Base-by-base conservation (phyloP, 352 stramenopile genomes). In the Lagenidium sp. region DNA sequence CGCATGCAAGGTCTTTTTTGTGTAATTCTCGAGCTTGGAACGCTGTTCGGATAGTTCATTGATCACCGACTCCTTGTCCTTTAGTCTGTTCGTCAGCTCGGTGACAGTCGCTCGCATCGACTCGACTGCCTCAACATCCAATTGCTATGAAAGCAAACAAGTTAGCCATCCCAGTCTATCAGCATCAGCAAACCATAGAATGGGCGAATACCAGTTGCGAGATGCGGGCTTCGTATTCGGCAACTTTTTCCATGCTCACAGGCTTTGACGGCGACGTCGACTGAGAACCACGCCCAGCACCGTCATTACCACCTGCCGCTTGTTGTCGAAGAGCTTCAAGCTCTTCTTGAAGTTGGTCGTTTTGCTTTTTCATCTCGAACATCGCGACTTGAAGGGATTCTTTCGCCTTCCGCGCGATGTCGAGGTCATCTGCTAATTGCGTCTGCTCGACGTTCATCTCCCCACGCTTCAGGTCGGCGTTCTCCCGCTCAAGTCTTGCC, bases 1-100 rank as follows among this genome's bases (percentile, higher is more conserved):
- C n/a, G 78, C 78, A 55, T 93, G 77, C 29, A 94, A 69, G 22
- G 82, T 94, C 57, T 94, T 94, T 60, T 89, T 89, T 5, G 82
- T 94, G 68, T 94, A 94, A 32, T 85, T 94, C 53, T 94, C 82
- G 23, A 94, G 68, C 57, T 94, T 94, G 10, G 80, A 62, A 25
- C 78, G 72, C 57, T 94, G 77, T 57, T 91, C 77, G 3, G 77
- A 77, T 15, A 94, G 62, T 47, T 91, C 80, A 48, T 94, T 94
- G 65, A 94, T 94, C 32, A 84, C 49, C 13, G 81, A 88, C 35
- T 94, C 81, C 41, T 94, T 94, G 41, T 90, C 81, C 45, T 94
- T 94, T n/a, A 94, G 53, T 25, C 78, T 63, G 43, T 86, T 87
- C 7, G 81, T 94, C 42, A 94, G 57, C 36, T 89, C 72, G 0